Conservation (phyloP, 305 asterid genomes). For the Solanum hybrid region DNA sequence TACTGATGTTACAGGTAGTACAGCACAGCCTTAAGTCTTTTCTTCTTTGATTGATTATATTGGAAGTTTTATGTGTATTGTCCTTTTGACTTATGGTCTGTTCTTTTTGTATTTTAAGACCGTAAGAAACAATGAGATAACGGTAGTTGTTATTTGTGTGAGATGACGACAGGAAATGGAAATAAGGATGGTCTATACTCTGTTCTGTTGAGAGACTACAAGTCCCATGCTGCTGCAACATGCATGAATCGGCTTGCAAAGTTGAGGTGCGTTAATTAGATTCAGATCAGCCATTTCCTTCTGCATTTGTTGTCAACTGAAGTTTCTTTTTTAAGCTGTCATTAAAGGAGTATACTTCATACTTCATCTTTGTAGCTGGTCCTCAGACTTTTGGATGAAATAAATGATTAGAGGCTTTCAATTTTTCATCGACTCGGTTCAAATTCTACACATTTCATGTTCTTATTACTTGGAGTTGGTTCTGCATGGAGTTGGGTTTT, state of each 20-base stretch:
- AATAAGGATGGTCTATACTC: constrained; percentile 92
- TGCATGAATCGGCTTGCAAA: constrained; percentile 99
- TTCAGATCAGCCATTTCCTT: constrained; percentile 1
- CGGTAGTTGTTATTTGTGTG: constrained; percentile 5
- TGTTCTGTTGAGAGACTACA: constrained; percentile 88
- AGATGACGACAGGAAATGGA: constrained; percentile 74
- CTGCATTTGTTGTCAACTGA: not conserved
- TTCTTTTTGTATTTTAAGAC: not conserved
- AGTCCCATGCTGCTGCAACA: constrained; percentile 78
- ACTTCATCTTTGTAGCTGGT: not conserved
- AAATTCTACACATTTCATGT: not conserved
- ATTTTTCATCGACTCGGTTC: not conserved
- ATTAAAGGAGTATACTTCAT: not conserved
- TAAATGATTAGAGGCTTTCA: not conserved
- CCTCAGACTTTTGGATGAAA: not conserved
- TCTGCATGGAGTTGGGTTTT: not conserved
- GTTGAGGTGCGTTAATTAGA: constrained; percentile 50
- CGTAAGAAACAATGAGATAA: not conserved
- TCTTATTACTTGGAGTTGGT: not conserved
- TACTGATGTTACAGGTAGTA: not conserved
- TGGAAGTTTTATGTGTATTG: constrained; percentile 2
- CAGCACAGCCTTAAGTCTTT: not conserved
- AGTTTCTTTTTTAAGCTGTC: not conserved
- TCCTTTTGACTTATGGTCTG: not conserved
- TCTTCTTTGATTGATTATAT: not conserved